These are phyloP conservation scores for Moniliella sp. DNA, from an alignment of 1,284 basidiomycete genomes.

Conservation along the genomic window DNA sequence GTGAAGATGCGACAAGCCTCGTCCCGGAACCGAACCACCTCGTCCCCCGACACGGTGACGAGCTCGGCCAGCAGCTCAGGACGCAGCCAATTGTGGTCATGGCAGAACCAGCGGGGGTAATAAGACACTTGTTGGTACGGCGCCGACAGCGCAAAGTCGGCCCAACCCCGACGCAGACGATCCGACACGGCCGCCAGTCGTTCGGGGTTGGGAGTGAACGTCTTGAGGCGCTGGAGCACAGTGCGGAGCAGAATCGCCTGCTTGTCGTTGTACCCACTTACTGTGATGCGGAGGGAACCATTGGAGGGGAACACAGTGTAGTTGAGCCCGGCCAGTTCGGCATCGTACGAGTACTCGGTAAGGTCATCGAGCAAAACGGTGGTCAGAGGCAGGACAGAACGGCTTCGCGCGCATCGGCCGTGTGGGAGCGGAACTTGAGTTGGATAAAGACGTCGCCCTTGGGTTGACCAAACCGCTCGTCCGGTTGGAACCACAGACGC, in stretches of 20 bases:
- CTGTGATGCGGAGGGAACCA: constrained; percentile 49
- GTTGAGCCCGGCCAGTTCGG: constrained; percentile 65
- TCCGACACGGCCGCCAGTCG: too few species aligned
- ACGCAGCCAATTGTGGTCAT: too few species aligned
- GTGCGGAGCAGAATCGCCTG: constrained; percentile 59
- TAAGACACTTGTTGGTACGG: too few species aligned
- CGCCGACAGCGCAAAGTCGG: too few species aligned
- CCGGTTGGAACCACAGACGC: constrained; percentile 32
- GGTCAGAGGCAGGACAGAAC: constrained; percentile 47
- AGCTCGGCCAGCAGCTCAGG: too few species aligned
- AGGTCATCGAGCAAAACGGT: constrained; percentile 72
- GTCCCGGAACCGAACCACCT: too few species aligned
- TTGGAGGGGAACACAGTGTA: constrained; percentile 52
- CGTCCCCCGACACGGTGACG: too few species aligned
- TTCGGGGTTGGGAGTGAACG: too few species aligned
- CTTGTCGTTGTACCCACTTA: constrained; percentile 87
- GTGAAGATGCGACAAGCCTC: too few species aligned
- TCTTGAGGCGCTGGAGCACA: constrained; percentile 52
- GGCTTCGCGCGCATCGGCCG: constrained; percentile 26
- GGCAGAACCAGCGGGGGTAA: too few species aligned
- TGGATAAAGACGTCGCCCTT: constrained; percentile 31
- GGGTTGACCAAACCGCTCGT: constrained; percentile 30
- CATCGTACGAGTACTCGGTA: constrained; percentile 77
- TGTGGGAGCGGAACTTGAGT: constrained; percentile 29
- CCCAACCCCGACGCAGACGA: too few species aligned